Base-by-base conservation (phyloP, 805 yeast genomes). In the Tetrapisispora taiwanensis region DNA sequence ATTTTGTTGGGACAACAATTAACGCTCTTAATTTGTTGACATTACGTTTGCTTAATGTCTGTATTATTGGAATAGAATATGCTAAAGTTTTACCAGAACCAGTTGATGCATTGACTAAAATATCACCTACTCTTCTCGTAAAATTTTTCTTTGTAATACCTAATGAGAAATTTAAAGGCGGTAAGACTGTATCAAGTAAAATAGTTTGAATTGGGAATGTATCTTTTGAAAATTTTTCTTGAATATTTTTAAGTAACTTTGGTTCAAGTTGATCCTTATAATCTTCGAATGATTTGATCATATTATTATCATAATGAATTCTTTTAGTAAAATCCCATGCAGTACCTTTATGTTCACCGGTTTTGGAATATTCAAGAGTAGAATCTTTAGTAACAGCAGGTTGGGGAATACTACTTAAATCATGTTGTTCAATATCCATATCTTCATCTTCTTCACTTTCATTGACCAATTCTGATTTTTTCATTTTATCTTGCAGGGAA, bases 61-160 rank as follows among this genome's bases (percentile, higher is more conserved):
- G 88, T 2, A 92, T 71, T 7, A 92, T 73, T 1, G 98, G 97
- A 2, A 90, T 72, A 41, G 79, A 72, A 56, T 90, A 90, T 2
- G 96, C 94, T 44, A 92, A 68, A 0, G 98, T 90, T 59, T 90
- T 90, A 55, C 98, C 98, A 0, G 95, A 84, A 36, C 98, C 98
- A 0, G 98, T 90, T 10, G 94, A 77, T 1, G 98, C 95, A 63
- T 90, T 89, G 6, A 90, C 95, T 37, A 90, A 68, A 17, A 88
- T 62, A 63, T 92, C 95, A 20, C 90, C 90, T 45, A 70, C 68
- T 35, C 75, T 69, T 43, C 71, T 77, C 1, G 85, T 81, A 35
- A 69, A 63, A 22, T 68, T 47, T 44, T 54, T 64, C 46, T 60
- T 67, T 10, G 61, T 59, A 9, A 53, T 47, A 9, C 45, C 43